Evolutionary conservation across 257 asterid species (phyloP).

Genomic region (Solanum pinnatisectum): DNA sequence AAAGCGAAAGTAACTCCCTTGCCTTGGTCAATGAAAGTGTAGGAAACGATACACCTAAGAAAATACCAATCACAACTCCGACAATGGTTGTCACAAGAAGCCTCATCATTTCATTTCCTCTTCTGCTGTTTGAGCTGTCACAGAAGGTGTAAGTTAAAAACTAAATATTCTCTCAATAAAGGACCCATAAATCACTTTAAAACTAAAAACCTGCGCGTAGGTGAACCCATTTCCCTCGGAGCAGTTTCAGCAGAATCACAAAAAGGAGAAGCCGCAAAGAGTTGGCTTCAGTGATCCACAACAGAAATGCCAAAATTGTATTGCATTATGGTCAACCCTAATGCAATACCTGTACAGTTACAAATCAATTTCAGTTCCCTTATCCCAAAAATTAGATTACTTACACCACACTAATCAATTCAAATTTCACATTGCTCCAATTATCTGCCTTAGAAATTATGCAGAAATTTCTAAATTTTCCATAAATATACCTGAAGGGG

Average conservation of each 20-base stretch:
- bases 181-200: background rate
- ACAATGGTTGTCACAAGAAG: constrained; percentile 55
- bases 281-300: background rate
- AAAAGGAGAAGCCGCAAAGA: background rate
- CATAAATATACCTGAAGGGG: background rate
- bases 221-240: constrained; percentile 6
- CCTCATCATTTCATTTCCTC: constrained; percentile 73
- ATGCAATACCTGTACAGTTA: background rate
- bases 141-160: background rate
- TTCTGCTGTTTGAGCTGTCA: constrained; percentile 34
- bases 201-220: constrained; percentile 20
- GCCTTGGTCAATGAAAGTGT: constrained; percentile 60
- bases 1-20: constrained; percentile 6
- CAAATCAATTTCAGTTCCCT: background rate
- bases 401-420: background rate
- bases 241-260: background rate
- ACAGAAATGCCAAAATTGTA: background rate
- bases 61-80: constrained; percentile 72
- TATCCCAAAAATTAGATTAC: background rate
- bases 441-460: background rate
- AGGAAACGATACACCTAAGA: constrained; percentile 79
- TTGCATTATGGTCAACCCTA: background rate
- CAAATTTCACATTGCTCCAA: background rate
- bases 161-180: background rate
- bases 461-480: background rate